Conservation (phyloP, 306 rosid genomes). For the Abrus pulchellus region DNA sequence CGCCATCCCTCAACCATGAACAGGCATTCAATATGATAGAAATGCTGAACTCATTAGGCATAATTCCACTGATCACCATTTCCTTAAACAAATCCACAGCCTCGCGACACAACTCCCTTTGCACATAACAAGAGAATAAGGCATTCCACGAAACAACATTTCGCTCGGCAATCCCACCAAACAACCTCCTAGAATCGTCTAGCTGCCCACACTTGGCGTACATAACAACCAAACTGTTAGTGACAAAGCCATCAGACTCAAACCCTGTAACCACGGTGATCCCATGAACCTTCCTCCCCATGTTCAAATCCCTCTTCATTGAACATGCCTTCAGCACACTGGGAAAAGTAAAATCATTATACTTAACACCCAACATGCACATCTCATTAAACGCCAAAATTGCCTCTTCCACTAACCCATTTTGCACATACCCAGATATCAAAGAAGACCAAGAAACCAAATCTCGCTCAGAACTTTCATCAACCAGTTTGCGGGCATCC, state of each 20-base stretch:
- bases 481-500: slow-evolving; percentile 71
- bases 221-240: slow-evolving; percentile 84
- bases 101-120: slow-evolving; percentile 59
- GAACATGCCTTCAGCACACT: slow-evolving; percentile 87
- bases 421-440: slow-evolving; percentile 81
- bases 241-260: slow-evolving; percentile 80
- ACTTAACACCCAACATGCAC: slow-evolving; percentile 64
- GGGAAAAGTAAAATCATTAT: slow-evolving; percentile 79
- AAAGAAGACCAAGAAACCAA: slow-evolving; percentile 84
- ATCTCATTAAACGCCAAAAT: slow-evolving; percentile 66
- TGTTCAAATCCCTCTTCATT: slow-evolving; percentile 57
- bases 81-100: slow-evolving; percentile 69
- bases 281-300: slow-evolving; percentile 78
- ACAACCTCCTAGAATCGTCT: slow-evolving; percentile 70
- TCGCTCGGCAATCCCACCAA: slow-evolving; percentile 58
- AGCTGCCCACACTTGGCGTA: slow-evolving; percentile 79
- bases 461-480: slow-evolving; percentile 68
- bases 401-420: slow-evolving; percentile 72
- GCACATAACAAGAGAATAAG: slow-evolving; percentile 80
- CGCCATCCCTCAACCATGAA: slow-evolving; percentile 61
- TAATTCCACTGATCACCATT: slow-evolving; percentile 72
- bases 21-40: slow-evolving; percentile 80
- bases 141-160: slow-evolving; percentile 87
- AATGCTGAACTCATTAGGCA: slow-evolving; percentile 83
- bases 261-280: slow-evolving; percentile 70